phyloP scores from a whole-genome alignment of 306 rosid genomes.

The Prosopis cineraria region DNA sequence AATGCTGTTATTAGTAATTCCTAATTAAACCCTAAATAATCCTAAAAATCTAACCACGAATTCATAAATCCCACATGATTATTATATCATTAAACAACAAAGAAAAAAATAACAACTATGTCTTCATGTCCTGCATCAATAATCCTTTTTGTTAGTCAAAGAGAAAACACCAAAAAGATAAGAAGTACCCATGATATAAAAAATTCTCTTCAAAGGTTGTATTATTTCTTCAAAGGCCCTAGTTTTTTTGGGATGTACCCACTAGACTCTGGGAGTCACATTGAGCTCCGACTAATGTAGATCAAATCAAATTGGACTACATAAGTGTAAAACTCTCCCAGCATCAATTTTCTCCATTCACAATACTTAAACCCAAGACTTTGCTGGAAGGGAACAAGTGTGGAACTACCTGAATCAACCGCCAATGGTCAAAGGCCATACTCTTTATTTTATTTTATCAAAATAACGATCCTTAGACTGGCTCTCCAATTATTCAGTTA shows the following conservation, averaged over 20 bases:
- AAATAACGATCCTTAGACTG: neutral
- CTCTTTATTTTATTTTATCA: no score
- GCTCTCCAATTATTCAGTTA: no score
- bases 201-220: neutral
- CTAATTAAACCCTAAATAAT: neutral
- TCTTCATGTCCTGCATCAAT: neutral
- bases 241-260: no score
- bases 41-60: neutral
- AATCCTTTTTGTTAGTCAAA: neutral
- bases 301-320: no score
- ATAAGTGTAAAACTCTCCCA: no score
- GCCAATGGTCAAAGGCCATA: no score
- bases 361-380: no score
- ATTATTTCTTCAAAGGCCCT: conserved; percentile 12
- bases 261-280: no score
- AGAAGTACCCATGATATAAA: neutral
- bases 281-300: no score
- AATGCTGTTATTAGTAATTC: neutral
- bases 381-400: no score
- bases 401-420: no score
- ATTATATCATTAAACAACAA: neutral
- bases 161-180: neutral
- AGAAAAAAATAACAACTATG: neutral
- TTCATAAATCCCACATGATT: neutral
- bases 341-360: no score